phyloP scores from a whole-genome alignment of 306 rosid genomes.

The Trifolium repens region DNA sequence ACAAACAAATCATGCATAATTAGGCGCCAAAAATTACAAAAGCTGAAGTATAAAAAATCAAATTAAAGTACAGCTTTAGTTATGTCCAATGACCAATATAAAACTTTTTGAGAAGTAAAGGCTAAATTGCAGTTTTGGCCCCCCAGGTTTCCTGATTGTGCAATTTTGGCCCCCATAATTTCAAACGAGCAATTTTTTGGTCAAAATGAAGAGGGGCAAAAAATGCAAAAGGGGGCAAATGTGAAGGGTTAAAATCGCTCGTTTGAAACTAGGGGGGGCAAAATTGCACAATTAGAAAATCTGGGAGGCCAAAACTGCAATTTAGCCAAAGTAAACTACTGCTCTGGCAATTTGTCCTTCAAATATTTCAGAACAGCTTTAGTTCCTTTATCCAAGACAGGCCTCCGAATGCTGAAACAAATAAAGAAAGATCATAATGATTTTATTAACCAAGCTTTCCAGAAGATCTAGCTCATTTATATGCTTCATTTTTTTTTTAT shows the following conservation, averaged over 20 bases:
- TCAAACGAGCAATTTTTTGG: too few relatives aligned
- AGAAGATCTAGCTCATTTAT: conserved; percentile 8
- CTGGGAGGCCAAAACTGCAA: too few relatives aligned
- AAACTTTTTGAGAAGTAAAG: too few relatives aligned
- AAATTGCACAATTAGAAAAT: too few relatives aligned
- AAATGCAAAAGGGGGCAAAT: too few relatives aligned
- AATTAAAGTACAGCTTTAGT: not conserved
- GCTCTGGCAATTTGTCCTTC: conserved; percentile 74
- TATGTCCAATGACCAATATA: conserved; percentile 5
- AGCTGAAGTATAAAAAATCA: not conserved
- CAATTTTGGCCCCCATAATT: too few relatives aligned
- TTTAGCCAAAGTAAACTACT: conserved; percentile 33
- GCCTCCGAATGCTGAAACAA: conserved; percentile 81
- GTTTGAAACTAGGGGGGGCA: too few relatives aligned
- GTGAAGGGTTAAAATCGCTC: too few relatives aligned
- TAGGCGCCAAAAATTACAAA: not conserved
- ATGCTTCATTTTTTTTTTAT: not conserved
- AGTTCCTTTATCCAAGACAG: conserved; percentile 83
- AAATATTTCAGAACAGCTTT: conserved; percentile 80
- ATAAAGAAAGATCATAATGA: conserved; percentile 3
- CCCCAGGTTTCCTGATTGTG: too few relatives aligned
- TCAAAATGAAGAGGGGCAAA: too few relatives aligned
- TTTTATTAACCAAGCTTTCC: conserved; percentile 22
- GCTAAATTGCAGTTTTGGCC: too few relatives aligned
- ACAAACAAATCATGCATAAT: not conserved